Percentiles rank a stretch among this genome's conserved stretches.
Conservation (phyloP, 1,284 basidiomycete genomes). For the Puccinia horiana region DNA sequence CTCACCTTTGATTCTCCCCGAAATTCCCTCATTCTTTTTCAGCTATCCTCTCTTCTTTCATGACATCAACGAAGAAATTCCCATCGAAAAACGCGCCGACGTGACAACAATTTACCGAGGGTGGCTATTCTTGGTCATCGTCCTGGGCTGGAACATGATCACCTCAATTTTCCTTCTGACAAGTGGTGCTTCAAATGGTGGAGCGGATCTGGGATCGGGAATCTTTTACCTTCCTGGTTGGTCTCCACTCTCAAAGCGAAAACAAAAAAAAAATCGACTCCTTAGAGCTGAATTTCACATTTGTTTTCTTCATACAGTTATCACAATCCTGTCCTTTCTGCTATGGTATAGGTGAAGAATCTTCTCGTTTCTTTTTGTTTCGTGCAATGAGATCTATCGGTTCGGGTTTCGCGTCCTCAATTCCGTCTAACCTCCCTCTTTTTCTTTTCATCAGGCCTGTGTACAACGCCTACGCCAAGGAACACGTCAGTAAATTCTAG, state of each 20-base stretch:
- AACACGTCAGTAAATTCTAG: conserved; percentile 33
- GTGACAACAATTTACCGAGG: conserved; percentile 67
- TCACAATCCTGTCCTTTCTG: conserved; percentile 77
- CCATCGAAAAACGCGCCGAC: conserved; percentile 74
- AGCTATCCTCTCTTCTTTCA: conserved; percentile 47
- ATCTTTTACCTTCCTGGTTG: conserved; percentile 65
- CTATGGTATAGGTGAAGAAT: conserved; percentile 69
- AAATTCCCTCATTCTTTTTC: conserved; percentile 75
- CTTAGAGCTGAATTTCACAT: no score
- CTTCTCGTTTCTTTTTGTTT: not conserved
- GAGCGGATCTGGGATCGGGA: conserved; percentile 66
- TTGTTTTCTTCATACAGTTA: conserved; percentile 64
- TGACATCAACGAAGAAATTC: conserved; percentile 67
- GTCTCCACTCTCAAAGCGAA: conserved; percentile 3
- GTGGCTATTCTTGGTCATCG: conserved; percentile 64
- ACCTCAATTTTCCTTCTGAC: conserved; percentile 84
- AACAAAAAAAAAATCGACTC: not conserved
- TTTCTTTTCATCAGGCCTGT: conserved; percentile 27
- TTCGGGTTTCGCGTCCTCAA: not conserved
- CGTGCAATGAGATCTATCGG: not conserved
- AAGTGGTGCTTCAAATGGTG: conserved; percentile 73
- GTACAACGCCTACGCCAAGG: conserved; percentile 48
- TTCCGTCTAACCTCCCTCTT: not conserved
- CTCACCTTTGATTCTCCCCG: conserved; percentile 60
- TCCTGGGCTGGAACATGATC: conserved; percentile 84